Evolutionary conservation across 2,329 filamentous ascomycete species (phyloP), one percentile per base, ranked within the genome.

Genomic region (Penicillium sp.): DNA sequence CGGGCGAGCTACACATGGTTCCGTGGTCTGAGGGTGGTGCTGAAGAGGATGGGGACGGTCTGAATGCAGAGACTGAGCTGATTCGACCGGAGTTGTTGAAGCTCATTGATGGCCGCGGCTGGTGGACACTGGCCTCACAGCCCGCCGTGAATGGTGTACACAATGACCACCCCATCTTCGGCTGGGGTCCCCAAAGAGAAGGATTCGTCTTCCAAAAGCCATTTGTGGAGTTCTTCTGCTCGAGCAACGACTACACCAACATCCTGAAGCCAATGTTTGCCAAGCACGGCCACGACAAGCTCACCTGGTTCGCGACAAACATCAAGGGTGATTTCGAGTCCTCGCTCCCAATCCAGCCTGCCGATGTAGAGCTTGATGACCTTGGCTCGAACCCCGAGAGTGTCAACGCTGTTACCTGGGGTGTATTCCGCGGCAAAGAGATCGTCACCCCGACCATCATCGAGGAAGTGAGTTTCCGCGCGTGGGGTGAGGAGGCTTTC

Each of bases 131-230:
- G 4, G 94, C 94, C 4, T 96, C 91, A 4, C 94, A 99, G 72
- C 94, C 94, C 4, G 91, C 93, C 16, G 91, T 97, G 56, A 96
- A 97, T 71, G 92, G 92, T 41, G 77, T 92, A 21, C 84, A 83
- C 36, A 95, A 90, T 29, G 85, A 83, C 47, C 86, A 99, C 72
- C 77, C 83, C 4, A 84, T 90, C 21, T 96, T 96, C 68, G 94
- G 94, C 61, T 99, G 94, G 94, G 94, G 94, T 1, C 94, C 94
- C 0, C 84, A 84, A 49, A 87, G 92, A 33, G 76, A 79, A 67
- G 94, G 94, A 19, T 97, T 96, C 72, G 92, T 97, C 47, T 99
- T 97, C 79, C 94, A 99, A 71, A 99, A 97, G 76, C 89, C 93
- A 0, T 99, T 99, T 74, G 92, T 99, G 50, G 94, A 99, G 74